phyloP scores from a whole-genome alignment of 192 early-diverging fungal genomes.

The Pilaira anomala region DNA sequence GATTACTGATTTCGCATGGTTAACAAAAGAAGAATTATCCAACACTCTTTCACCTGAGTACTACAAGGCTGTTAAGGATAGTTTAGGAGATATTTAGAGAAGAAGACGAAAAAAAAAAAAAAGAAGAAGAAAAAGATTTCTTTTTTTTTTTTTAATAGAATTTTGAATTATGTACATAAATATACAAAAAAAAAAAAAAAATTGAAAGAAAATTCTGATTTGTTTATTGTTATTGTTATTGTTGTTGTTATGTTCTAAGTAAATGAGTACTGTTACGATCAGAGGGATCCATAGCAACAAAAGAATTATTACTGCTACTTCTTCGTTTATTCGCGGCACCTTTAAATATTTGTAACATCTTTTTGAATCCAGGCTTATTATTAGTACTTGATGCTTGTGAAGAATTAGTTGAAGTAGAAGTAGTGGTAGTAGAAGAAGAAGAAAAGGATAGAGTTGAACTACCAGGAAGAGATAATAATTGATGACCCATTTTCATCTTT shows the following conservation, averaged over 20 bases:
- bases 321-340: conserved; percentile 2
- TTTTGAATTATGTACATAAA: conserved; percentile 4
- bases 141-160: background rate
- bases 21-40: conserved; percentile 71
- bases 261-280: too few species aligned
- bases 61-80: conserved; percentile 57
- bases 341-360: conserved; percentile 5
- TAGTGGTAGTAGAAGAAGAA: background rate
- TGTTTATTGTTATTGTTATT: too few species aligned
- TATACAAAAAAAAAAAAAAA: background rate
- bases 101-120: background rate
- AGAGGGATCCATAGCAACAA: background rate
- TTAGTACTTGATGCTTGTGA: background rate
- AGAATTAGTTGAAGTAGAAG: background rate
- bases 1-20: conserved; percentile 70
- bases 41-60: conserved; percentile 51
- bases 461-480: background rate
- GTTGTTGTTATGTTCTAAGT: too few species aligned
- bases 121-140: background rate
- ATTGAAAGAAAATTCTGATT: background rate
- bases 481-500: conserved; percentile 21
- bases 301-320: background rate
- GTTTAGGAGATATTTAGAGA: conserved; percentile 50
- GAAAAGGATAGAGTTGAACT: background rate
- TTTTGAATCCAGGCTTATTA: conserved; percentile 9